Percentiles rank a stretch among this genome's conserved stretches.
Conservation (phyloP, 345 rosid species). For the Pistacia atlantica region DNA sequence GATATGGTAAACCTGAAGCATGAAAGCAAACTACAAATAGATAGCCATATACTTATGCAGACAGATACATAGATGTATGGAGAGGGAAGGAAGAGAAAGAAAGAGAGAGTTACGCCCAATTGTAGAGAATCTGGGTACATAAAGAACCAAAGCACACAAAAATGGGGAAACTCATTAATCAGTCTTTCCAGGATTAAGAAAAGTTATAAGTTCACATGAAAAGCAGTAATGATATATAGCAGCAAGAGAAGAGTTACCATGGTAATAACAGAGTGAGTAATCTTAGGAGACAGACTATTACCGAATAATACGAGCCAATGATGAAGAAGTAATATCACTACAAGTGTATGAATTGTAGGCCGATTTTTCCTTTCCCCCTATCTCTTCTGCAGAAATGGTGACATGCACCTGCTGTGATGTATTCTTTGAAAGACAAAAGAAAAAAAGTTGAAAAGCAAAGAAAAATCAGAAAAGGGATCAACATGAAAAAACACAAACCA, state of each 20-base stretch:
- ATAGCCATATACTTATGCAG: not conserved
- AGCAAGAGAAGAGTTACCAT: not conserved
- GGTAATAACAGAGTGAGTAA: not conserved
- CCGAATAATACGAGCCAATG: slow-evolving; percentile 76
- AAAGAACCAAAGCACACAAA: slow-evolving; percentile 7
- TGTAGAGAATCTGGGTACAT: not conserved
- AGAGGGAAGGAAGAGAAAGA: not conserved
- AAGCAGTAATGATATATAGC: not conserved
- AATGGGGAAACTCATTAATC: not conserved
- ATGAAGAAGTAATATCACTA: slow-evolving; percentile 69
- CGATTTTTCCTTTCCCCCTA: slow-evolving; percentile 84
- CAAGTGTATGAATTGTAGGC: slow-evolving; percentile 71
- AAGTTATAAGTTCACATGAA: not conserved
- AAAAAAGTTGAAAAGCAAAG: slow-evolving; percentile 15
- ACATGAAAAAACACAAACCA: not conserved
- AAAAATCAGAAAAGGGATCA: not conserved
- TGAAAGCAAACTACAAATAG: not conserved
- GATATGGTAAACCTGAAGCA: not conserved
- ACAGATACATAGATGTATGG: not conserved
- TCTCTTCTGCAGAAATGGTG: slow-evolving; percentile 81
- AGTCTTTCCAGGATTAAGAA: not conserved
- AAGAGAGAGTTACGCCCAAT: not conserved
- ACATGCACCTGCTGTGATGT: slow-evolving; percentile 63
- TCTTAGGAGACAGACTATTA: slow-evolving; percentile 32
- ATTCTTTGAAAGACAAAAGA: slow-evolving; percentile 47